phyloP scores from a whole-genome alignment of 805 yeast genomes.

The Wickerhamia fluorescens region DNA sequence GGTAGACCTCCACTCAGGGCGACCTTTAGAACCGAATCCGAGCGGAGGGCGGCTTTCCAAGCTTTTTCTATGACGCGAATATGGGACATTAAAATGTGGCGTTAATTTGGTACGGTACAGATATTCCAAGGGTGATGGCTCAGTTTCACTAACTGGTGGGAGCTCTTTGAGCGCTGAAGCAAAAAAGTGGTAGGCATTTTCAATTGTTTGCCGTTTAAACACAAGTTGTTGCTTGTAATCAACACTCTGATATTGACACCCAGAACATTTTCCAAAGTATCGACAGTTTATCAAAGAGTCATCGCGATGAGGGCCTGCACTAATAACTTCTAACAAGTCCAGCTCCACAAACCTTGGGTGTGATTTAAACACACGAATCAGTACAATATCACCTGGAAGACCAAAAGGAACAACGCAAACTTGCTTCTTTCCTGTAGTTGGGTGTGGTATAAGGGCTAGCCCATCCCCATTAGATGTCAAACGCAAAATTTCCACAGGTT shows the following conservation, averaged over 20 bases:
- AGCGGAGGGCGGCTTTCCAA: constrained; percentile 52
- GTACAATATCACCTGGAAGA: constrained; percentile 76
- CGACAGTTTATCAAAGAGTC: constrained; percentile 62
- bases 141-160: constrained; percentile 59
- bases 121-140: constrained; percentile 70
- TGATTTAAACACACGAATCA: constrained; percentile 66
- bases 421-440: constrained; percentile 40
- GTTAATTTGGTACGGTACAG: constrained; percentile 88
- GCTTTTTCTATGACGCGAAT: constrained; percentile 28
- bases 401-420: constrained; percentile 81
- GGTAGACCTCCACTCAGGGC: constrained; percentile 56
- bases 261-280: constrained; percentile 90
- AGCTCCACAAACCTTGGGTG: constrained; percentile 69
- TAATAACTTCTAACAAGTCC: constrained; percentile 53
- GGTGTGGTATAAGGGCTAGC: constrained; percentile 59
- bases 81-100: constrained; percentile 87
- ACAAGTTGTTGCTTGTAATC: constrained; percentile 65
- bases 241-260: constrained; percentile 87
- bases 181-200: constrained; percentile 73
- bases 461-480: constrained; percentile 86
- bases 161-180: constrained; percentile 51
- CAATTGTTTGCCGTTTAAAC: constrained; percentile 67
- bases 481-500: constrained; percentile 48
- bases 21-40: constrained; percentile 86
- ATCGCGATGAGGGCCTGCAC: constrained; percentile 32